Conservation (phyloP, 129 eudicot genomes). For the Tagetes erecta region DNA sequence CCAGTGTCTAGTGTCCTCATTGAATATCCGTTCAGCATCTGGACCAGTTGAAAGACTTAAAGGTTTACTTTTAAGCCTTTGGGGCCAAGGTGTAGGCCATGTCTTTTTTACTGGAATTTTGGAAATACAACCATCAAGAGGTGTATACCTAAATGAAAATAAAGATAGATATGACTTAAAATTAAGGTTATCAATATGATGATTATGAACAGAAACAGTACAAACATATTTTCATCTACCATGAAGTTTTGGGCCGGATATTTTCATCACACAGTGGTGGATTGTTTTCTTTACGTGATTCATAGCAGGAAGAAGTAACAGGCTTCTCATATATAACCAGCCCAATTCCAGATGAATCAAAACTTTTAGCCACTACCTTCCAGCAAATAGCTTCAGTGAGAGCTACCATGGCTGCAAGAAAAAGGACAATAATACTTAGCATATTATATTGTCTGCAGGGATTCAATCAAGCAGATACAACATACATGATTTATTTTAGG, state of each 20-base stretch:
- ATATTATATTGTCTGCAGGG: neutral
- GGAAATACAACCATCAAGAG: conserved; percentile 72
- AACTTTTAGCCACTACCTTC: conserved; percentile 75
- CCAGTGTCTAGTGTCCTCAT: conserved; percentile 75
- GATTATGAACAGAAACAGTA: neutral
- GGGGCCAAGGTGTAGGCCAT: conserved; percentile 95
- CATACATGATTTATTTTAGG: neutral
- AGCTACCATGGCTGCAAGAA: conserved; percentile 83
- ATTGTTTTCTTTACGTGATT: conserved; percentile 53
- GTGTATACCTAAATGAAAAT: conserved; percentile 60
- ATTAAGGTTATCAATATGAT: neutral
- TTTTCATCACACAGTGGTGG: conserved; percentile 70
- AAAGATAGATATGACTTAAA: neutral
- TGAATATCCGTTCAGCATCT: conserved; percentile 51
- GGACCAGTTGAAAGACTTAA: conserved; percentile 47
- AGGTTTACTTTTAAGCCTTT: conserved; percentile 72
- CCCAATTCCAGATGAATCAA: conserved; percentile 65
- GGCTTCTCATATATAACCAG: conserved; percentile 95
- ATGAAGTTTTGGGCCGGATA: conserved; percentile 54
- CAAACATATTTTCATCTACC: conserved; percentile 49
- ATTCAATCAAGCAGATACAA: conserved; percentile 1
- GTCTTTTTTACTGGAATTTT: conserved; percentile 39
- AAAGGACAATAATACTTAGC: neutral
- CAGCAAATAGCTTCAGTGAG: conserved; percentile 85
- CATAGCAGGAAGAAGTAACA: conserved; percentile 68